Evolutionary conservation across 768 basidiomycete genomes (phyloP).

Genomic region (Trametes coccinea): DNA sequence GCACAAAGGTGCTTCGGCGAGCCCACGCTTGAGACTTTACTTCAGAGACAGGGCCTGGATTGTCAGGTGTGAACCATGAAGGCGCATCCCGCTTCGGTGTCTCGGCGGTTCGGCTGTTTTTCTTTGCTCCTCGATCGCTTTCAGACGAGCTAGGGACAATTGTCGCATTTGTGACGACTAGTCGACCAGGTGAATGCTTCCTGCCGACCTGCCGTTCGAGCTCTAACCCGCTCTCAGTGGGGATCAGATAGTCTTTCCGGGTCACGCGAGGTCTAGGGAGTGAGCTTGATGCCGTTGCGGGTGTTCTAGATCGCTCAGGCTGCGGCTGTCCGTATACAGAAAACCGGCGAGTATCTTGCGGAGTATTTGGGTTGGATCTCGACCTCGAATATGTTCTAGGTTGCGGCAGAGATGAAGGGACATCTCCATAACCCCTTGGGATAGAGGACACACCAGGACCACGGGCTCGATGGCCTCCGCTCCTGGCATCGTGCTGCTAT

Average conservation of each 20-base stretch:
- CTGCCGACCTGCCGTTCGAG: conserved; percentile 22
- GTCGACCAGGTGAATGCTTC: conserved; percentile 14
- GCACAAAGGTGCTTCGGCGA: background rate
- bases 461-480: background rate
- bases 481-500: no score
- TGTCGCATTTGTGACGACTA: conserved; percentile 30
- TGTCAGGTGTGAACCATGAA: background rate
- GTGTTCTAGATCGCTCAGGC: background rate
- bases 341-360: background rate
- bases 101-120: background rate
- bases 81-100: conserved; percentile 3
- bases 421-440: background rate
- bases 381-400: background rate
- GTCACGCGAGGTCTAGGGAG: conserved; percentile 2
- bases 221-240: conserved; percentile 28
- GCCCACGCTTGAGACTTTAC: background rate
- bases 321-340: conserved; percentile 15
- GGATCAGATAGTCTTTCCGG: background rate
- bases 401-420: background rate
- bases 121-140: conserved; percentile 14
- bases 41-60: no score
- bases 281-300: background rate
- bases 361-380: conserved; percentile 18
- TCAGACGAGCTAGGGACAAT: conserved; percentile 30
- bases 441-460: background rate